Percentiles rank a stretch among this genome's conserved stretches.
phyloP scores from a whole-genome alignment of 2,329 filamentous ascomycete species.

The Phaeophleospora eucalypticola region DNA sequence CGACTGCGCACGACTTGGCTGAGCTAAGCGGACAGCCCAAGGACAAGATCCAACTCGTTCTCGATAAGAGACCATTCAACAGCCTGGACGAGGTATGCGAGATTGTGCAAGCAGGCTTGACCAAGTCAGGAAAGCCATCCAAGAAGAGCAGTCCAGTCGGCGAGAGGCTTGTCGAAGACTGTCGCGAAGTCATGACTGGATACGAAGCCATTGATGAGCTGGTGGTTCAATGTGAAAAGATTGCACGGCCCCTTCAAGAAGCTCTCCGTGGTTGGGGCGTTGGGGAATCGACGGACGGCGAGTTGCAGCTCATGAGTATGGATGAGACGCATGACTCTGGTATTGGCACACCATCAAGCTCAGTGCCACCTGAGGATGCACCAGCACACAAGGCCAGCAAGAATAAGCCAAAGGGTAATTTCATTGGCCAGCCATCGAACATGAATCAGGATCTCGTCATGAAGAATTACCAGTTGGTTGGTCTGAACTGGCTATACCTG shows the following conservation, averaged over 20 bases:
- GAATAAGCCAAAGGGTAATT: slow-evolving; percentile 46
- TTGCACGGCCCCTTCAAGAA: slow-evolving; percentile 63
- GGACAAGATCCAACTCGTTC: slow-evolving; percentile 63
- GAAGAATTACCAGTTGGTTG: slow-evolving; percentile 92
- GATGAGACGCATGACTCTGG: slow-evolving; percentile 59
- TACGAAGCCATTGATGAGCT: slow-evolving; percentile 81
- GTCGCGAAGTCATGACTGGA: slow-evolving; percentile 68
- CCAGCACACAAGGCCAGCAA: slow-evolving; percentile 20
- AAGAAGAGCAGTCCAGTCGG: slow-evolving; percentile 53
- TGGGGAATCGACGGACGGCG: slow-evolving; percentile 55
- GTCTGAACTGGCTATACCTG: slow-evolving; percentile 88
- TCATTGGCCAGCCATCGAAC: slow-evolving; percentile 64
- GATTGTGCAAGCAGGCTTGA: slow-evolving; percentile 52
- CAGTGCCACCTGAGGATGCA: slow-evolving; percentile 28
- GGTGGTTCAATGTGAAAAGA: slow-evolving; percentile 68
- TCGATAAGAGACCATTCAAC: slow-evolving; percentile 71
- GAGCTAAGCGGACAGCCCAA: slow-evolving; percentile 75
- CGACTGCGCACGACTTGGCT: slow-evolving; percentile 68
- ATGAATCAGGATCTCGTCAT: slow-evolving; percentile 74
- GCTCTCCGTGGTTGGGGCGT: slow-evolving; percentile 67
- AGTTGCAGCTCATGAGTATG: slow-evolving; percentile 57
- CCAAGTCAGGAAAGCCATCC: slow-evolving; percentile 50
- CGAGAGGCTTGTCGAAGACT: slow-evolving; percentile 63
- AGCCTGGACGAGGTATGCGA: slow-evolving; percentile 61
- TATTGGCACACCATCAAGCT: slow-evolving; percentile 58